Base-by-base conservation (phyloP, 1,284 basidiomycete genomes). In the Malassezia brasiliensis region DNA sequence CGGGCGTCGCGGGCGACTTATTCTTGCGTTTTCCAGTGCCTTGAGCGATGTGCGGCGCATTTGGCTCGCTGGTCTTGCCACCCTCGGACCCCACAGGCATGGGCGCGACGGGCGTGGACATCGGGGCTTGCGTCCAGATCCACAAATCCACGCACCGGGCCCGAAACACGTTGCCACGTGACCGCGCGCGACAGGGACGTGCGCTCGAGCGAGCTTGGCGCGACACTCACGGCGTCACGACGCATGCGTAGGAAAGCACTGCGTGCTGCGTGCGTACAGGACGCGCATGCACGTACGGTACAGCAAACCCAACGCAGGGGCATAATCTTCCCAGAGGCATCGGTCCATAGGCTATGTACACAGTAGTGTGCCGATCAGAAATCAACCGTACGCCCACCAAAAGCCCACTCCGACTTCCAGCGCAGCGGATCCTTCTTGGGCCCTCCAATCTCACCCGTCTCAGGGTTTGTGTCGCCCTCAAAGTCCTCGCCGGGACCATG, bases 371-470 rank as follows among this genome's bases (percentile, higher is more conserved):
- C 20, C 15, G 30, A 31, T 46, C 25, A 74, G 50, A 71, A 74
- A 47, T 74, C 72, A 15, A 67, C 68, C 1, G 70, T 68, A 22
- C 74, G 61, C 0, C 74, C 74, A 14, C 68, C 74, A 44, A 67
- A 76, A 2, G 67, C 66, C 74, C 74, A 76, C 40, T 76, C 74
- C 41, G 62, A 60, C 32, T 67, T 61, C 63, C 72, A 74, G 28
- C 58, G 69, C 52, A 82, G 75, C 17, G 81, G 81, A 64, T 82
- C 80, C 17, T 76, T 74, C 69, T 82, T 82, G 1, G 81, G 81
- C 0, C 81, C 81, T 0, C 80, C 80, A 8, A 77, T 62, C 64
- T 82, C 81, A 15, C 81, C 81, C 31, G 81, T 82, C 17, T 65
- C 65, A 3, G 81, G 81, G 65, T 82, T 81, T 0, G 67, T 64